A percentile compares a stretch with the other conserved stretches of the same genome.
Conservation (phyloP, 257 asterid genomes). For the Perilla frutescens region DNA sequence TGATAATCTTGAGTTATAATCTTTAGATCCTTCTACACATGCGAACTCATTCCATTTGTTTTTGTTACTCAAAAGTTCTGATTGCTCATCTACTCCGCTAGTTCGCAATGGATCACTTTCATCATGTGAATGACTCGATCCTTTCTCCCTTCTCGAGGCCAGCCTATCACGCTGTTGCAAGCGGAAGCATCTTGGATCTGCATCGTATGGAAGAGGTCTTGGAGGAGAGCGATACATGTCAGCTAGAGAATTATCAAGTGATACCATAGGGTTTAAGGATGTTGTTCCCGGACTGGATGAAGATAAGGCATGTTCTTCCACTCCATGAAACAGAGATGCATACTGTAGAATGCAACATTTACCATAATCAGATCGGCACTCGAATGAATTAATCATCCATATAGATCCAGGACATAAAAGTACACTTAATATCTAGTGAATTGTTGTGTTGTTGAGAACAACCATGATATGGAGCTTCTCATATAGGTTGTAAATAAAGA, state of each 20-base stretch:
- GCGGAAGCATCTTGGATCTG: conserved; percentile 72
- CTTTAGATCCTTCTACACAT: conserved; percentile 64
- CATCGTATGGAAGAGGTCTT: conserved; percentile 92
- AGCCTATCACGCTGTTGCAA: conserved; percentile 72
- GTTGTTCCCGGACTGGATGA: conserved; percentile 63
- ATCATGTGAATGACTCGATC: conserved; percentile 75
- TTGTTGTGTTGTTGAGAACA: background rate
- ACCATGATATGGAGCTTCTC: conserved; percentile 10
- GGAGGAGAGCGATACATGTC: conserved; percentile 91
- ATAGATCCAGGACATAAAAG: conserved; percentile 6
- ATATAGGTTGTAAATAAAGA: background rate
- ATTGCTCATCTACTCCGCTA: conserved; percentile 65
- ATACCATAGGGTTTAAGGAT: conserved; percentile 56
- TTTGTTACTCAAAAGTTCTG: conserved; percentile 55
- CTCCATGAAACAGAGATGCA: conserved; percentile 72
- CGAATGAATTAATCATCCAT: conserved; percentile 8
- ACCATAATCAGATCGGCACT: conserved; percentile 29
- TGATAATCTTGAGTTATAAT: conserved; percentile 57
- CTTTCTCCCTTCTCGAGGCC: conserved; percentile 81
- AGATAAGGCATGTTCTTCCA: conserved; percentile 60
- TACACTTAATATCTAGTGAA: background rate
- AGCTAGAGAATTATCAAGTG: conserved; percentile 78
- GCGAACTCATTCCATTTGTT: conserved; percentile 66
- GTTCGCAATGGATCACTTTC: conserved; percentile 81
- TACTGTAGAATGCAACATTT: conserved; percentile 58